These are phyloP conservation scores for Macrolepiota dolichaula DNA, from an alignment of 768 basidiomycete genomes.

Conservation along the genomic window DNA sequence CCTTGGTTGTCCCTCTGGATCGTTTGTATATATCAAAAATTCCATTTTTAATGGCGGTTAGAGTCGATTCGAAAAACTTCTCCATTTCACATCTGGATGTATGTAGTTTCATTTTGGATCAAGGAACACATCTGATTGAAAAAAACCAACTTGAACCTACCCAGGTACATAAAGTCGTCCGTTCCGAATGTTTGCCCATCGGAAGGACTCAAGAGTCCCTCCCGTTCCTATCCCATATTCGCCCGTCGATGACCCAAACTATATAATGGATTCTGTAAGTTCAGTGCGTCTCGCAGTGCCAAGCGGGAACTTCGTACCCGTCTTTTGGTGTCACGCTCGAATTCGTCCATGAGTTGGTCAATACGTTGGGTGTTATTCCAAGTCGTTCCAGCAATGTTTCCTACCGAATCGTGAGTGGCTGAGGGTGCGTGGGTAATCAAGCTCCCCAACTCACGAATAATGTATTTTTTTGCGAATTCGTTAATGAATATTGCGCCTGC, in stretches of 20 bases:
- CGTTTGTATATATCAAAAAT: neutral
- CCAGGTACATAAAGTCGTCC: neutral
- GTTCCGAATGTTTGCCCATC: neutral
- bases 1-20: neutral
- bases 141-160: neutral
- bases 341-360: neutral
- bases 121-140: neutral
- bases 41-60: neutral
- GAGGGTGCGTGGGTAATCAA: neutral
- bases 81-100: neutral
- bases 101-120: neutral
- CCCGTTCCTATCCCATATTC: neutral
- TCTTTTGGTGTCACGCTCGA: neutral
- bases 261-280: neutral
- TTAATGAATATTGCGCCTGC: neutral
- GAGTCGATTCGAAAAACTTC: neutral
- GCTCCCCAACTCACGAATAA: neutral
- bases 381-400: neutral
- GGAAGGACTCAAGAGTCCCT: neutral
- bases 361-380: neutral
- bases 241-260: neutral
- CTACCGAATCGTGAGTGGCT: neutral
- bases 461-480: neutral
- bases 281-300: neutral
- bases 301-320: neutral